Conservation (phyloP, 192 early-diverging fungal genomes). For the Paraglomus brasilianum region DNA sequence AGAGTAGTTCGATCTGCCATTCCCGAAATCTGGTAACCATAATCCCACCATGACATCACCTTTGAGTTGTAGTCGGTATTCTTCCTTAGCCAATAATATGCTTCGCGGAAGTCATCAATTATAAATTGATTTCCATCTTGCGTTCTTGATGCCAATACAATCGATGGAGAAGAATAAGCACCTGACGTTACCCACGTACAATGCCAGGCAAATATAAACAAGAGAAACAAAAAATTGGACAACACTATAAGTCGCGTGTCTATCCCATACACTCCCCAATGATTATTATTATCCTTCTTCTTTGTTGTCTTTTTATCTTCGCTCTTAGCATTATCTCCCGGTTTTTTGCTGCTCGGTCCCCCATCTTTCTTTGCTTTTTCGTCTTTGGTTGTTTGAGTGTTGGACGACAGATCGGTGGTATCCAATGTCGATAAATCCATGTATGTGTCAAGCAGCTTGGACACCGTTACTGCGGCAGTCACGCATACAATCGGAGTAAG, state of each 20-base stretch:
- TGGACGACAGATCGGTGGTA: conserved; percentile 15
- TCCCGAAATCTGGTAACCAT: conserved; percentile 99
- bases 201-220: conserved; percentile 90
- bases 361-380: conserved; percentile 17
- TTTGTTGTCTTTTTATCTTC: conserved; percentile 11
- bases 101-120: conserved; percentile 99
- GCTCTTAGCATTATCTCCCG: conserved; percentile 15
- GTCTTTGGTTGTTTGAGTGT: conserved; percentile 14
- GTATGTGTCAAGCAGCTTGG: conserved; percentile 85
- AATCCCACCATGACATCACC: conserved; percentile 99
- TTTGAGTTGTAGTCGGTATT: conserved; percentile 92
- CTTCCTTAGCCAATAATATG: conserved; percentile 99
- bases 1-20: conserved; percentile 96
- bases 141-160: conserved; percentile 86
- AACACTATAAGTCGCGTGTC: conserved; percentile 61
- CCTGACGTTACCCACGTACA: conserved; percentile 98
- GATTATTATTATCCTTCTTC: conserved; percentile 39
- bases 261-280: conserved; percentile 45
- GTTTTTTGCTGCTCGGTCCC: not conserved
- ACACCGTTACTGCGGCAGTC: conserved; percentile 85
- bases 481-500: conserved; percentile 98
- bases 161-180: conserved; percentile 98
- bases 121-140: conserved; percentile 92
- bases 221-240: conserved; percentile 65
- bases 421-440: conserved; percentile 44